These are phyloP conservation scores for Cladophialophora chaetospira DNA, from an alignment of 2,329 filamentous ascomycete genomes.

Conservation along the genomic window DNA sequence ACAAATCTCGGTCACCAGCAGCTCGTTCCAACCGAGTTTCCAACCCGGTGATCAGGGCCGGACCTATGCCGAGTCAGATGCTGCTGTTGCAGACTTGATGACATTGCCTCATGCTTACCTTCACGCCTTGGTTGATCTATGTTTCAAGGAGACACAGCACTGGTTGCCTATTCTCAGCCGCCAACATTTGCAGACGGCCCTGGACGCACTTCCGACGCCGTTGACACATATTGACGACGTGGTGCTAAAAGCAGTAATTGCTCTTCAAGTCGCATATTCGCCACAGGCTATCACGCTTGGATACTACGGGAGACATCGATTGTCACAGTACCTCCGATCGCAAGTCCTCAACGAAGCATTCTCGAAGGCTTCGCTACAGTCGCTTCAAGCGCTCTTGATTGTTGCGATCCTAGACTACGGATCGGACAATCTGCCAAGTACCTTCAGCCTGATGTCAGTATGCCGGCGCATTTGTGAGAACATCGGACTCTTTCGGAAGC, in stretches of 20 bases:
- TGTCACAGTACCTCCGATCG: constrained; percentile 27
- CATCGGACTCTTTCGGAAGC: constrained; percentile 31
- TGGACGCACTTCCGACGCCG: constrained; percentile 23
- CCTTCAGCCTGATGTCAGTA: constrained; percentile 31
- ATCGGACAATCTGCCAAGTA: constrained; percentile 31
- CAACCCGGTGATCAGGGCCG: background rate
- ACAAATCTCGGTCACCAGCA: constrained; percentile 11
- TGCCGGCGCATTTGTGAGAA: constrained; percentile 32
- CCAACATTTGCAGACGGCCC: constrained; percentile 24
- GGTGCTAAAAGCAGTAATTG: constrained; percentile 31
- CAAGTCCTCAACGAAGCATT: constrained; percentile 32
- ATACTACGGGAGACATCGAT: constrained; percentile 30
- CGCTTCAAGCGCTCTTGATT: constrained; percentile 32
- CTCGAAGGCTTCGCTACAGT: constrained; percentile 28
- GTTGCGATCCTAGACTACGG: constrained; percentile 33
- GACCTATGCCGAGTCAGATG: constrained; percentile 20
- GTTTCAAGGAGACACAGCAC: constrained; percentile 42
- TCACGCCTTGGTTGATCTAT: constrained; percentile 36
- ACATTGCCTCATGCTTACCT: constrained; percentile 27
- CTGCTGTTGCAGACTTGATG: constrained; percentile 29
- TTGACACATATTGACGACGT: constrained; percentile 30
- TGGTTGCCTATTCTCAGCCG: constrained; percentile 41
- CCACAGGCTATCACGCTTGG: constrained; percentile 32
- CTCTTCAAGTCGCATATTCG: constrained; percentile 31
- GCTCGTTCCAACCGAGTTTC: constrained; percentile 1